Base-by-base conservation (phyloP, 352 stramenopile species). In the Pythium graminicola region DNA sequence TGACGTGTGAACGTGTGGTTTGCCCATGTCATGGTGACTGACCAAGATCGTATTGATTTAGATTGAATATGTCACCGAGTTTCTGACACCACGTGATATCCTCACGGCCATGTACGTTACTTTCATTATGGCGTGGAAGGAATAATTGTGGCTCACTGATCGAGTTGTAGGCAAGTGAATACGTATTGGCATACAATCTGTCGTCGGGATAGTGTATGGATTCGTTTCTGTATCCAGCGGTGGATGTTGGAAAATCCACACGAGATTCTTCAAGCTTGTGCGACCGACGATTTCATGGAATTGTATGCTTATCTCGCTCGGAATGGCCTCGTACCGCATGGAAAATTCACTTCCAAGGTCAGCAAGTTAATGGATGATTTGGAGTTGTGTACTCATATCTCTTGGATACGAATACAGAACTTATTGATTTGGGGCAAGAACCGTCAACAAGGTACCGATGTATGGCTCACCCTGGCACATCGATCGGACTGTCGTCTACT, bases 401-500 rank as follows among this genome's bases (percentile, higher is more conserved):
- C 28, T 20, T 41, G 14, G 17, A 33, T 23, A n/a, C n/a, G n/a
- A 3, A 17, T 2, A 16, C 41, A 72, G 54, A 69, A 83, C 22
- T 74, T 86, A 54, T 67, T 87, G 41, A 69, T 86, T 6, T 90
- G 79, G 79, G 79, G 76, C 3, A 78, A 77, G 22, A 76, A 61
- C 20, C 69, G 76, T 1, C 72, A 85, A 13, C 70, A 88, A 51
- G 70, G 69, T n/a, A 70, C 76, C 3, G 76, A 90, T 43, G 72
- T 80, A 14, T 90, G 79, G 79, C 65, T 90, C 43, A 88, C 75
- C 4, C 59, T 90, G 23, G 79, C 74, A 9, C 79, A 90, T 54
- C 78, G 73, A 2, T 60, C 76, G 9, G 81, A 90, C 52, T 90
- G 79, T 60, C 69, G 76, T 28, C 62, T 80, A 42, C 61, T 77